Conservation (phyloP, 192 early-diverging fungal species). For the Dispira simplex region DNA sequence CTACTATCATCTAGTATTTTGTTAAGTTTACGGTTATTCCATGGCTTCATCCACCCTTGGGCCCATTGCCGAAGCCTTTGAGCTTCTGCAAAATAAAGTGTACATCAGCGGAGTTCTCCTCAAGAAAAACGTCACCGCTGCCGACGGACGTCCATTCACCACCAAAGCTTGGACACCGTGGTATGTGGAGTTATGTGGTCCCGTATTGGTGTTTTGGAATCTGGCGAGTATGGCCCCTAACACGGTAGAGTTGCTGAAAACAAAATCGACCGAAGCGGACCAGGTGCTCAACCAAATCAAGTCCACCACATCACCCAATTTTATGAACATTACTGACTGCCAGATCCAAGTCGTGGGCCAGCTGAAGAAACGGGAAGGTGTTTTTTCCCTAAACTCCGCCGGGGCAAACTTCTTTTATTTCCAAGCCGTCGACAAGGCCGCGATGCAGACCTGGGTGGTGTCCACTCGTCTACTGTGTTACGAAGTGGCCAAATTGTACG, state of each 20-base stretch:
- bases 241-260: conserved; percentile 23
- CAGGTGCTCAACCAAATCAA: conserved; percentile 28
- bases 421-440: conserved; percentile 34
- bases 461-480: conserved; percentile 59
- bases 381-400: conserved; percentile 48
- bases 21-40: neutral
- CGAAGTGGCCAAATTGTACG: conserved; percentile 56
- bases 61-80: conserved; percentile 28
- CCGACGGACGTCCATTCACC: conserved; percentile 41
- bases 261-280: conserved; percentile 26
- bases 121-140: conserved; percentile 44
- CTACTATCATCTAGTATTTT: neutral
- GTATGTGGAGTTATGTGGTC: conserved; percentile 56
- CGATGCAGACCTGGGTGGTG: conserved; percentile 49
- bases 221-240: conserved; percentile 24
- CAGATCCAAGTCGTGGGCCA: conserved; percentile 39
- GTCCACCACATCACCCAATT: conserved; percentile 34
- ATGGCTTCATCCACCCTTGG: conserved; percentile 15
- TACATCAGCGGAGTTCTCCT: conserved; percentile 56
- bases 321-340: conserved; percentile 64
- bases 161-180: conserved; percentile 54
- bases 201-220: conserved; percentile 47
- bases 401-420: conserved; percentile 55
- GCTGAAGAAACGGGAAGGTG: conserved; percentile 34
- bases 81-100: conserved; percentile 47